Evolutionary conservation across 768 basidiomycete species (phyloP), one percentile per base, ranked within the genome.

Genomic region (Tylopilus cervinicoccineus): DNA sequence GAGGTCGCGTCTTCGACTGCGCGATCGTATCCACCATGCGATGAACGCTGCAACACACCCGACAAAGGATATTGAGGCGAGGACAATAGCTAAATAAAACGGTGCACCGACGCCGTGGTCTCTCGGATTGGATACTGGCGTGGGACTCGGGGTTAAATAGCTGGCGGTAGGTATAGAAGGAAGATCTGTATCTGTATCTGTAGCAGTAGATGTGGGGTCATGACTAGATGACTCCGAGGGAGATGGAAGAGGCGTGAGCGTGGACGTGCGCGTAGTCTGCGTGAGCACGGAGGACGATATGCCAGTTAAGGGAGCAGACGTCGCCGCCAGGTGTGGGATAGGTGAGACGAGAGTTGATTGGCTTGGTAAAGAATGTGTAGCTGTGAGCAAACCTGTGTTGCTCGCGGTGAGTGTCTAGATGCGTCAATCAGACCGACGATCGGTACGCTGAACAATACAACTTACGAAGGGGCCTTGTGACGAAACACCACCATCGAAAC

Each of bases 71-170:
- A 83, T 69, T 0, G 64, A 63, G 27, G 75, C 80, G 4, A 81
- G 64, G n/a, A 70, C 67, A 43, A 82, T 70, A 22, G 70, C 77
- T 5, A 78, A 56, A 53, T 81, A 81, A 56, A 79, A 72, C 31
- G 75, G 72, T 2, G 75, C 62, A 3, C 63, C 63, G 10, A 58
- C 51, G 6, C 60, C 60, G 13, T 57, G 60, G 33, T 52, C 58
- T n/a, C 14, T 50, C 6, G 66, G 47, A 14, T 51, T 23, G 5
- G 61, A 45, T 19, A 40, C 57, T 14, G 62, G 33, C 5, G 66
- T 55, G 2, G 62, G 59, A 33, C 24, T 54, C n/a, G 64, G 59
- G 6, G 59, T 47, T 17, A 66, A 57, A 27, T 51, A 60, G 36
- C 43, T 42, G 47, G 51, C 38, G 16, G 58, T 59, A 17, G 66